Evolutionary conservation across 352 stramenopile genomes (phyloP), one percentile per base, ranked within the genome.

Genomic region (Halophytophthora batemanensis): DNA sequence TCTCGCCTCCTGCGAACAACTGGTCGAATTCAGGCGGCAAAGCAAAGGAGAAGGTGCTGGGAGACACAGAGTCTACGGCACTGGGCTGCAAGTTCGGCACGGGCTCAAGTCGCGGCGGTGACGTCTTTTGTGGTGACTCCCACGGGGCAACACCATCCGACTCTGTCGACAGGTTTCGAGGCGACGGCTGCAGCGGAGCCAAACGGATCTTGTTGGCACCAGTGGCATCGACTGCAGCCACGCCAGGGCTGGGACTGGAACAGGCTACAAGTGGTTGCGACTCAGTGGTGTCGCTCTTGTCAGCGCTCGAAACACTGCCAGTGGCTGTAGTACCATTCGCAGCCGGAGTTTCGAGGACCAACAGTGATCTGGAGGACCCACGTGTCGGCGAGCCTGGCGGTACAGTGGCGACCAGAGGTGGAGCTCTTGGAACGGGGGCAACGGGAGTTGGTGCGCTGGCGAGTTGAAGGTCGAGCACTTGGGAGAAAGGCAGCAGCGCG

Each of bases 401-500:
- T 45, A 13, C 36, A 4, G 37, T 42, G 36, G 28, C 22, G 47
- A 29, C 21, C 22, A 23, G n/a, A 17, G 6, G 46, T 12, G 36
- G 42, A 17, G 15, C 21, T 13, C 14, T 21, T 38, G 33, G 33
- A 13, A 38, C 33, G 11, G 15, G 11, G 6, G 10, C 11, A 17
- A 13, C 11, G 3, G 51, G 23, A 8, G 6, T 31, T 18, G 45
- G 10, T 5, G 8, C 47, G 41, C 23, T 56, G 18, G 17, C 45
- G 42, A 64, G 64, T 23, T 86, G 64, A 11, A 86, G 54, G 31
- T 70, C 61, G 18, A 87, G 48, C 18, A 87, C 61, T 17, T 84
- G 76, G 2, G 74, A 71, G 40, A 88, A 92, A 11, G 71, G 75
- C 25, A 81, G 61, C 21, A 92, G 45, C 14, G 74, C 62, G 21